Evolutionary conservation across 2,329 filamentous ascomycete species (phyloP).

Genomic region (Penicillium sclerotigenum): DNA sequence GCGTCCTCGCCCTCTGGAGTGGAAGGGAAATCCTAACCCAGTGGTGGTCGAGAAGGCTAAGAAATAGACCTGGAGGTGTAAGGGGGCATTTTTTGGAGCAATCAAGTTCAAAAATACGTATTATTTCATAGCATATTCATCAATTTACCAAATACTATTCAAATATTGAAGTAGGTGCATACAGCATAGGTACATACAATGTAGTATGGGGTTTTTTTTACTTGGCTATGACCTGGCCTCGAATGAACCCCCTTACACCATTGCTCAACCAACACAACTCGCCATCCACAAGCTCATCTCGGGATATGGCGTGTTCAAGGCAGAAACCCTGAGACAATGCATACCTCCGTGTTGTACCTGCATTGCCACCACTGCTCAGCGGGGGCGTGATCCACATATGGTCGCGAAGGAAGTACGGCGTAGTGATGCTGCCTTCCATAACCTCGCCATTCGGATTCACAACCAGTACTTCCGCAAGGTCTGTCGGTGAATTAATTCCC

Average conservation of each 20-base stretch:
- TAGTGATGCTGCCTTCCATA: constrained; percentile 84
- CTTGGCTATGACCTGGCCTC: constrained; percentile 28
- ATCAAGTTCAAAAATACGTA: not conserved
- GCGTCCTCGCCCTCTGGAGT: constrained; percentile 54
- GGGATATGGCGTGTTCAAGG: constrained; percentile 61
- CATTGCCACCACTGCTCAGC: constrained; percentile 72
- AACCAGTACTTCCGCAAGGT: constrained; percentile 69
- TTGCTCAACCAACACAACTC: constrained; percentile 89
- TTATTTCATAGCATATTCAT: constrained; percentile 8
- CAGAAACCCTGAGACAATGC: constrained; percentile 69
- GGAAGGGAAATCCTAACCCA: constrained; percentile 56
- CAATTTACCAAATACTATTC: constrained; percentile 5
- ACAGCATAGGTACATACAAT: not conserved
- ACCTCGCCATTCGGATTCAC: constrained; percentile 63
- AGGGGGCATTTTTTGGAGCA: not conserved
- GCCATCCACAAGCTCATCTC: constrained; percentile 61
- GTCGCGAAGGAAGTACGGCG: constrained; percentile 71
- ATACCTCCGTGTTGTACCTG: constrained; percentile 79
- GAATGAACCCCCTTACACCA: constrained; percentile 74
- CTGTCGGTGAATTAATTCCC: constrained; percentile 46
- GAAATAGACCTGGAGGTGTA: constrained; percentile 11
- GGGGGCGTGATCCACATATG: constrained; percentile 4
- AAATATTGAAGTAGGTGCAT: not conserved
- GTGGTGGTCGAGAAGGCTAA: constrained; percentile 20
- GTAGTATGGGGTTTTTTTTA: not conserved